Conservation (phyloP, 2,329 filamentous ascomycete genomes). For the Hysterium pulicare region DNA sequence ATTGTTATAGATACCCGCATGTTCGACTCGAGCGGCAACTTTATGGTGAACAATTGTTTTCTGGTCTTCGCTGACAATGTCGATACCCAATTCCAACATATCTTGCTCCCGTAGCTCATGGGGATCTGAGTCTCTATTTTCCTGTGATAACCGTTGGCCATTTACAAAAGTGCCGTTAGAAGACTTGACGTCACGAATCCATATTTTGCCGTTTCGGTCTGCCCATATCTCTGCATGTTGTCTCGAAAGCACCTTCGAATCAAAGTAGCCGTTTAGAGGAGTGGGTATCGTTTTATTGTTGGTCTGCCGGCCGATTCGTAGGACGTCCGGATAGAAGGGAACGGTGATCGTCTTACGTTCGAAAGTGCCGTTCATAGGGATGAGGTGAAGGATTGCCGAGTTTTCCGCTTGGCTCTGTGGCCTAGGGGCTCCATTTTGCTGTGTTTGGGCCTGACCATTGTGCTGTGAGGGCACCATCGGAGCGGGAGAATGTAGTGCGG, state of each 20-base stretch:
- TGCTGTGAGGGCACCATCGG: constrained; percentile 67
- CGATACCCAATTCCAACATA: constrained; percentile 90
- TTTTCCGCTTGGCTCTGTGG: constrained; percentile 51
- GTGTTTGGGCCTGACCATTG: constrained; percentile 57
- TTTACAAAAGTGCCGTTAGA: constrained; percentile 99
- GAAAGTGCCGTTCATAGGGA: constrained; percentile 93
- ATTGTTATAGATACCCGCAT: constrained; percentile 77
- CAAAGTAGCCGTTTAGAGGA: constrained; percentile 89
- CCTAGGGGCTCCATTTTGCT: constrained; percentile 55
- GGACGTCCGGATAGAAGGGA: constrained; percentile 87
- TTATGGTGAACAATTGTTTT: constrained; percentile 99
- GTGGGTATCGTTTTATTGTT: constrained; percentile 95
- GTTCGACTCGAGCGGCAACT: constrained; percentile 93
- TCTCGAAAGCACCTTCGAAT: constrained; percentile 94
- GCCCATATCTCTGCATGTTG: constrained; percentile 97
- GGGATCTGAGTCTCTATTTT: constrained; percentile 94
- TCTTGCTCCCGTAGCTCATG: constrained; percentile 90
- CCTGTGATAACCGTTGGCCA: constrained; percentile 79
- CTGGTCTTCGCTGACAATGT: constrained; percentile 97
- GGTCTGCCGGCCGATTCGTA: constrained; percentile 92
- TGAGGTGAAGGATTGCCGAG: constrained; percentile 76
- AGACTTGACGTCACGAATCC: constrained; percentile 95
- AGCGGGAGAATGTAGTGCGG: constrained; percentile 60
- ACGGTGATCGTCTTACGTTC: constrained; percentile 95
- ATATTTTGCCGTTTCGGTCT: constrained; percentile 79